Percentiles rank a stretch among this genome's conserved stretches.
Conservation (phyloP, 352 stramenopile species). For the Phytopythium kandeliae region DNA sequence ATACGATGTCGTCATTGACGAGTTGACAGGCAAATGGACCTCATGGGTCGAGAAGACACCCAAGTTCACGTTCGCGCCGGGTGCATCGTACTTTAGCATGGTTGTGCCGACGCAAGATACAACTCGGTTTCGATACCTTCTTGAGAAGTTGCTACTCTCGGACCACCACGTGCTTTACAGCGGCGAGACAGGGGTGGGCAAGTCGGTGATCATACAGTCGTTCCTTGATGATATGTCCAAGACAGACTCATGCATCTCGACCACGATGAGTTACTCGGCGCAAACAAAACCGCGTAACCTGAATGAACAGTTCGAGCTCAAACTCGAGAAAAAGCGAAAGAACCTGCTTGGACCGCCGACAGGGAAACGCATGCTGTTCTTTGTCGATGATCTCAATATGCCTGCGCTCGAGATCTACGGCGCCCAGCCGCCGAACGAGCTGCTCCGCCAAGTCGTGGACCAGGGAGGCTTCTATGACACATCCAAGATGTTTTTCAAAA, state of each 20-base stretch:
- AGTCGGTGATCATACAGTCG: conserved; percentile 89
- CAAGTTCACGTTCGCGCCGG: conserved; percentile 80
- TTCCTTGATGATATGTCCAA: conserved; percentile 89
- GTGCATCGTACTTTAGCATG: conserved; percentile 92
- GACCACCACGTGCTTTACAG: conserved; percentile 87
- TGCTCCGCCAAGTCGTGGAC: conserved; percentile 90
- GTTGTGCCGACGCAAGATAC: conserved; percentile 94
- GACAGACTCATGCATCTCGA: conserved; percentile 69
- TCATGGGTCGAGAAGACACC: conserved; percentile 89
- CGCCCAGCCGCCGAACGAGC: conserved; percentile 89
- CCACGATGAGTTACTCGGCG: conserved; percentile 88
- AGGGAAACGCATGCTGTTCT: conserved; percentile 83
- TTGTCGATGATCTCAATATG: conserved; percentile 94
- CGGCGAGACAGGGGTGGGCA: conserved; percentile 91
- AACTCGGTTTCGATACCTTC: conserved; percentile 90
- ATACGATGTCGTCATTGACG: conserved; percentile 83
- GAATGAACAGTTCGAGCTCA: conserved; percentile 79
- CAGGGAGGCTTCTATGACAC: conserved; percentile 89
- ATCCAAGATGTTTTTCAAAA: conserved; percentile 93
- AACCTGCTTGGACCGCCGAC: conserved; percentile 67
- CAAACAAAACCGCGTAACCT: conserved; percentile 85
- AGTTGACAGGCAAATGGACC: conserved; percentile 60
- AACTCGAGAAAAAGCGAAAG: conserved; percentile 82
- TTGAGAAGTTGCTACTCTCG: conserved; percentile 83
- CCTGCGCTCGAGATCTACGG: conserved; percentile 90